Conservation (phyloP, 2,329 filamentous ascomycete genomes). For the Trichoderma harzianum region DNA sequence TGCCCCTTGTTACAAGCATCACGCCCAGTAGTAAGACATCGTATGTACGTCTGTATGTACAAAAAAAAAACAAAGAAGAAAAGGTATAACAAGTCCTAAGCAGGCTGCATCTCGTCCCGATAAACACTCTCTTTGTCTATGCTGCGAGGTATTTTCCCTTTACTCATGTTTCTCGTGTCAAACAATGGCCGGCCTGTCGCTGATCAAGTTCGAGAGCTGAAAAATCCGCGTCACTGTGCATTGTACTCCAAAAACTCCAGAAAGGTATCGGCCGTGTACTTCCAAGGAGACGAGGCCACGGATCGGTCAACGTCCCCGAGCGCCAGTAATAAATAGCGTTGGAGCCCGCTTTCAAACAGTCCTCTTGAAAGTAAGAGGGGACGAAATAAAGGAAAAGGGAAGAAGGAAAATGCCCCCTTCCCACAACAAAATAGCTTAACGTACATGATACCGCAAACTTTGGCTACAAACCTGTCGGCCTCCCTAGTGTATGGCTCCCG, state of each 20-base stretch:
- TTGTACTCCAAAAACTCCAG: constrained; percentile 8
- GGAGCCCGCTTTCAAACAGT: neutral
- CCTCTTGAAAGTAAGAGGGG: neutral
- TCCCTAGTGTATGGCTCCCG: neutral
- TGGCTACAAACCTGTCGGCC: neutral
- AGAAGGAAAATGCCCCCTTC: neutral
- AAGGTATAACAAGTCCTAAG: neutral
- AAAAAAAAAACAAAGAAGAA: constrained; percentile 1
- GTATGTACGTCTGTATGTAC: constrained; percentile 4
- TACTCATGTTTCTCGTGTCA: constrained; percentile 9
- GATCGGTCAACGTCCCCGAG: neutral
- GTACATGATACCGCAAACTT: neutral
- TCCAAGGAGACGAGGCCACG: neutral
- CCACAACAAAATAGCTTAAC: neutral
- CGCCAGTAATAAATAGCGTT: neutral
- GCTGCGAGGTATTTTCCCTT: constrained; percentile 4
- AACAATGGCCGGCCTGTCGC: constrained; percentile 6
- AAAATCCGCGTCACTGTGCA: neutral
- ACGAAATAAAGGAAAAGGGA: neutral
- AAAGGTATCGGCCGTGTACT: neutral
- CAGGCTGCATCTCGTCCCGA: neutral
- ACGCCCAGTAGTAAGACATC: neutral
- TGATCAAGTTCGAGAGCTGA: neutral
- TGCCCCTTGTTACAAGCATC: neutral
- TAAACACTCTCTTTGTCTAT: constrained; percentile 10